Evolutionary conservation across 2,329 filamentous ascomycete species (phyloP), one percentile per base, ranked within the genome.

Genomic region (Sporothrix sp.): DNA sequence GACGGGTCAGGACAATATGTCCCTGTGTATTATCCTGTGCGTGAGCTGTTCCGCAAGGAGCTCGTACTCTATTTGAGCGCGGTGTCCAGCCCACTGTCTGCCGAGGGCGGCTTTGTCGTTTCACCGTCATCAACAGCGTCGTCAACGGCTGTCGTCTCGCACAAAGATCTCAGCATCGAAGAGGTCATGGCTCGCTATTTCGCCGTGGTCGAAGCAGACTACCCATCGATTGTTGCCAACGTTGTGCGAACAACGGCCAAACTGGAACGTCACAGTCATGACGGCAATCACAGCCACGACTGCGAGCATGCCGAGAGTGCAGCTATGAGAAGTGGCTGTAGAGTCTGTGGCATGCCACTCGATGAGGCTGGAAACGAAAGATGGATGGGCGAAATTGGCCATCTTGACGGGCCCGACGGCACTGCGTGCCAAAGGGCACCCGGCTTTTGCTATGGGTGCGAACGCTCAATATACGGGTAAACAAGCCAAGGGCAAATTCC

Each of bases 211-310:
- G 90, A 95, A 63, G 79, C 81, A 57, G 85, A 84, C 53, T 96
- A 94, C 61, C 87, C 90, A 3, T 87, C 86, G 50, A 88, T 97
- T 51, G 90, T 98, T 58, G 85, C 90, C 28, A 98, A 98, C 63
- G 93, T 98, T 9, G 91, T 96, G 5, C 81, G 88, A 55, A 98
- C 91, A 30, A 84, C 86, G n/a, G 83, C 81, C 47, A 95, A 94
- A 67, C 73, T 97, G 36, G 72, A 81, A 40, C 68, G 78, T 23
- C 40, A 38, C 9, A 20, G 36, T 2, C 36, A 38, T 10, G 21
- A 21, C 37, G 35, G 27, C 11, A 13, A 14, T 7, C 45, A 39
- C 9, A 20, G 10, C 36, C 23, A 44, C 7, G 16, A 28, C 36
- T 57, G 68, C 1, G 64, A 63, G 7, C 61, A 59, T 7, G 37